Percentiles rank a stretch among this genome's conserved stretches.
Evolutionary conservation across 305 asterid genomes (phyloP).

Genomic region (Solanum hybrid): DNA sequence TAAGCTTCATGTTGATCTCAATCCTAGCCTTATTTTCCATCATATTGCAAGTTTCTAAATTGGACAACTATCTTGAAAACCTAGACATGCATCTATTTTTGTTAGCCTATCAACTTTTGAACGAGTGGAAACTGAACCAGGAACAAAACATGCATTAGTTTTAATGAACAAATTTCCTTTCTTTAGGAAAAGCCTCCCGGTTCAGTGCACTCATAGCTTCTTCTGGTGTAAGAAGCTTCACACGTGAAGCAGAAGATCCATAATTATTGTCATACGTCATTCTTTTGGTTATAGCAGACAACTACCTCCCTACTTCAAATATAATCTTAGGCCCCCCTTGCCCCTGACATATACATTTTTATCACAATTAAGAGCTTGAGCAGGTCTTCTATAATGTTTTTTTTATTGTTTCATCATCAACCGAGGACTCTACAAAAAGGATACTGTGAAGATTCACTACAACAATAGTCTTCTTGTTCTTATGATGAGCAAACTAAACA

Average conservation of each 20-base stretch:
- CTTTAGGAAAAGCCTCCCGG: too few species aligned
- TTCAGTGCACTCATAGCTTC: neutral
- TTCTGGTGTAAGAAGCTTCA: neutral
- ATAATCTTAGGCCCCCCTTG: too few species aligned
- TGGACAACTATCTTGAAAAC: slow-evolving; percentile 6
- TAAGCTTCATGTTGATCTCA: too few species aligned
- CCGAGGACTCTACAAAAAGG: neutral
- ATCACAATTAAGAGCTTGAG: too few species aligned
- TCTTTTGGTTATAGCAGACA: slow-evolving; percentile 9
- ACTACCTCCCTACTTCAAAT: slow-evolving; percentile 28
- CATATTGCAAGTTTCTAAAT: slow-evolving; percentile 14
- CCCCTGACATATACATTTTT: too few species aligned
- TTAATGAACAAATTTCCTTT: neutral
- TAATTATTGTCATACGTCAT: slow-evolving; percentile 20
- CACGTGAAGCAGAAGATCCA: slow-evolving; percentile 5
- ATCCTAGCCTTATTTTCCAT: slow-evolving; percentile 32
- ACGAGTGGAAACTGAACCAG: neutral
- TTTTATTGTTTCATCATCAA: neutral
- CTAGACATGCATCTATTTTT: neutral
- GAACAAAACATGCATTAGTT: neutral
- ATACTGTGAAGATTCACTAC: neutral
- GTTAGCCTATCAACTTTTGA: too few species aligned
- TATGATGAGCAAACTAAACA: too few species aligned
- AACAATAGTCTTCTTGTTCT: too few species aligned
- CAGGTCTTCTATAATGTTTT: too few species aligned